Conservation (phyloP, 2,329 filamentous ascomycete genomes). For the Pseudogymnoascus pannorum region DNA sequence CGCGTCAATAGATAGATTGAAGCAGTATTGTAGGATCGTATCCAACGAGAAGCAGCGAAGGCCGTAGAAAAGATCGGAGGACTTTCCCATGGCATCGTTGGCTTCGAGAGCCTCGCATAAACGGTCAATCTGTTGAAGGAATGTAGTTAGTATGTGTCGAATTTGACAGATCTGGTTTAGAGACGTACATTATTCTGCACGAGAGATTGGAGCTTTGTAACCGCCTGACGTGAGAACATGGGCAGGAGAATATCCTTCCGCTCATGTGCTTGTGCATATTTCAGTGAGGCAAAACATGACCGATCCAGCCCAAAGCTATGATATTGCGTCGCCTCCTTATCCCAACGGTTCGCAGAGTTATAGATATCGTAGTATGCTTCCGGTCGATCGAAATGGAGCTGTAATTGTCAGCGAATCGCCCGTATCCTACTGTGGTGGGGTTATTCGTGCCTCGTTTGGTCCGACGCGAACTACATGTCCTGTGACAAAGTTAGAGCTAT, state of each 20-base stretch:
- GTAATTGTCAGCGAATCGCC: neutral
- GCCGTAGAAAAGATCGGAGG: slow-evolving; percentile 23
- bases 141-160: neutral
- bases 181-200: slow-evolving; percentile 27
- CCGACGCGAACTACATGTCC: slow-evolving; percentile 24
- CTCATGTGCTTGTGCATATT: slow-evolving; percentile 31
- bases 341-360: slow-evolving; percentile 32
- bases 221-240: slow-evolving; percentile 33
- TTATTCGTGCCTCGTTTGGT: slow-evolving; percentile 22
- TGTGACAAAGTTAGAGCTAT: slow-evolving; percentile 5
- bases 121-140: slow-evolving; percentile 18
- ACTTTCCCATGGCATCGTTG: slow-evolving; percentile 16
- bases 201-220: slow-evolving; percentile 28
- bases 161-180: neutral
- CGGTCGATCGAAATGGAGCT: slow-evolving; percentile 36
- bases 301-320: slow-evolving; percentile 31
- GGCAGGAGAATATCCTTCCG: slow-evolving; percentile 34
- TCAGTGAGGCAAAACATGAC: slow-evolving; percentile 34
- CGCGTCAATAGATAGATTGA: slow-evolving; percentile 31
- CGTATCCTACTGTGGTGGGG: neutral
- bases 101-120: slow-evolving; percentile 26
- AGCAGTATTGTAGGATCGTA: slow-evolving; percentile 32
- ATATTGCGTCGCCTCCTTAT: slow-evolving; percentile 34
- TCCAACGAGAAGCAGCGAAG: slow-evolving; percentile 29
- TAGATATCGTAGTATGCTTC: slow-evolving; percentile 35